These are phyloP conservation scores for Zanthoxylum bungeanum DNA, from an alignment of 345 rosid species.

Conservation along the genomic window DNA sequence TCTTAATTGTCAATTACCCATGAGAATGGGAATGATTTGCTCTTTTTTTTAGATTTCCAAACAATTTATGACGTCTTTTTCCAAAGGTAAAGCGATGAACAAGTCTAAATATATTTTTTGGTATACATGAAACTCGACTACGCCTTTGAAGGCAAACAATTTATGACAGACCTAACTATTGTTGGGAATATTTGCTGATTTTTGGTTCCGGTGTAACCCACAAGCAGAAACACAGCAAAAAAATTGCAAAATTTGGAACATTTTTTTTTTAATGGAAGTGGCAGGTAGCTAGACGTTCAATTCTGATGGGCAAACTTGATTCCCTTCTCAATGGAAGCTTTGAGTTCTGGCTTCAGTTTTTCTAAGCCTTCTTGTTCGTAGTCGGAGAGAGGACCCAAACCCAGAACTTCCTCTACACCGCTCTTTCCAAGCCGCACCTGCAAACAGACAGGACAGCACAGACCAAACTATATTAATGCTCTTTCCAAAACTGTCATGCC, in stretches of 20 bases:
- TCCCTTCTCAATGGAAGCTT: constrained; percentile 72
- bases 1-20: not conserved
- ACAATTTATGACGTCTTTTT: too few species aligned
- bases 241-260: constrained; percentile 19
- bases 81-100: too few species aligned
- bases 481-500: not conserved
- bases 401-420: constrained; percentile 74
- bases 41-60: too few species aligned
- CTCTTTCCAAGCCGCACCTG: constrained; percentile 86
- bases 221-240: constrained; percentile 2
- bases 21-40: not conserved
- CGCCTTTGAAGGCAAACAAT: not conserved
- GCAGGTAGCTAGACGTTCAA: not conserved
- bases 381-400: constrained; percentile 73
- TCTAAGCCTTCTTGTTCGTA: constrained; percentile 68
- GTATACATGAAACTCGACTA: too few species aligned
- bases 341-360: constrained; percentile 66
- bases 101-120: too few species aligned
- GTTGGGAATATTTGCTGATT: too few species aligned
- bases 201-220: constrained; percentile 12
- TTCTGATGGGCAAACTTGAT: constrained; percentile 56
- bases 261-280: not conserved
- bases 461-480: not conserved
- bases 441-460: not conserved
- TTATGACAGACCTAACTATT: too few species aligned